Conservation (phyloP, 768 basidiomycete species). For the Rhodosporidiobolus odoratus region DNA sequence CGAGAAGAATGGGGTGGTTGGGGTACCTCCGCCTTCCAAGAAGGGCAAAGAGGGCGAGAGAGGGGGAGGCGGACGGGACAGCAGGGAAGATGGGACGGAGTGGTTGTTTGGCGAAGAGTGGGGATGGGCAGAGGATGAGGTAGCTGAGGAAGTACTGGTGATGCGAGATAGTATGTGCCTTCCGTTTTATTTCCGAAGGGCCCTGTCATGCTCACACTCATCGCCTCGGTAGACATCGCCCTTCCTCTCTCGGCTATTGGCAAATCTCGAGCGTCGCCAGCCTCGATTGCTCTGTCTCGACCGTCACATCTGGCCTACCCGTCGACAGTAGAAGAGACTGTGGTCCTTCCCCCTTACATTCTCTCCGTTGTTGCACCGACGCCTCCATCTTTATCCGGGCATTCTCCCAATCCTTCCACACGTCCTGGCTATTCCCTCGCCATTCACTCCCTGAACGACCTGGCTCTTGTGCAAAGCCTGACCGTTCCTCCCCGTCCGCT, state of each 20-base stretch:
- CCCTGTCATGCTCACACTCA: slow-evolving; percentile 6
- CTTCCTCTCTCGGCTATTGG: slow-evolving; percentile 61
- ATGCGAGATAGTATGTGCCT: slow-evolving; percentile 67
- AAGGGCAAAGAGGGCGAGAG: not conserved
- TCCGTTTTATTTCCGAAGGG: not conserved
- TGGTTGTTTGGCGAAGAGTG: slow-evolving; percentile 36
- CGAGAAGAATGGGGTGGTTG: slow-evolving; percentile 36
- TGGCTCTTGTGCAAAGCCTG: slow-evolving; percentile 53
- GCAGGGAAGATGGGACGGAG: slow-evolving; percentile 2
- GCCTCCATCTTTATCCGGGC: not conserved
- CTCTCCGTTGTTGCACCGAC: slow-evolving; percentile 35
- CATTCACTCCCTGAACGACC: slow-evolving; percentile 20
- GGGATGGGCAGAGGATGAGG: slow-evolving; percentile 51
- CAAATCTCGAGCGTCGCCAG: slow-evolving; percentile 51
- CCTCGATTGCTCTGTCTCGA: not conserved
- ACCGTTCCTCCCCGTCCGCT: slow-evolving; percentile 52
- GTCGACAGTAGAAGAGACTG: slow-evolving; percentile 72
- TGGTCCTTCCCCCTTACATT: slow-evolving; percentile 38
- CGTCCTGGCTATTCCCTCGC: not conserved
- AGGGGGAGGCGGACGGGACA: slow-evolving; percentile 3
- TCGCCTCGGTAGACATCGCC: slow-evolving; percentile 56
- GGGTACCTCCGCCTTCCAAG: slow-evolving; percentile 3
- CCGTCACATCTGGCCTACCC: slow-evolving; percentile 59
- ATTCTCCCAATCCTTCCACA: not conserved
- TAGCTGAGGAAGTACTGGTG: slow-evolving; percentile 62